Base-by-base conservation (phyloP, 116 monocot genomes). In the Dioscorea cayenensis region DNA sequence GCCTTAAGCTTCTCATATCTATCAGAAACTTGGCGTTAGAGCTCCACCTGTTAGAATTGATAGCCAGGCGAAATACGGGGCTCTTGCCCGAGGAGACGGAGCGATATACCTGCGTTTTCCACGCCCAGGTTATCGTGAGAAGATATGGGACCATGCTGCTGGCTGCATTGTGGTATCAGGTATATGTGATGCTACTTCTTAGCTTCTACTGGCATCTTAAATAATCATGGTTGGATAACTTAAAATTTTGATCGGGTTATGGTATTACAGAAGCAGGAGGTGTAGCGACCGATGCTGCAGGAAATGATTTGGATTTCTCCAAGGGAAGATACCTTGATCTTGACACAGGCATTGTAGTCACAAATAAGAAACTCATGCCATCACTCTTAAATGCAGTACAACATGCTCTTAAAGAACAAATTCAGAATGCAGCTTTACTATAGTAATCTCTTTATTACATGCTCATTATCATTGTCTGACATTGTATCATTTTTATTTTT, bases 121-220 rank as follows among this genome's bases (percentile, higher is more conserved):
- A 20, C 97, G 83, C 73, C 71, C 86, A 81, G 97, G 93, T 18
- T 97, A 97, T 66, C 81, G 88, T 49, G 97, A 97, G 69, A 97
- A 93, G 78, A 93, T 97, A 69, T 97, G 97, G 97, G 97, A 97
- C 66, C 93, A 97, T 87, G 97, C 97, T n/a, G 93, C 97, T 64
- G 97, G 97, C 27, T 88, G 36, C 51, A 99, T 99, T 78, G 97
- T 93, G 48, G 88, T 99, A 48, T 81, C 92, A 66, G 97, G 97
- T 99, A 86, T 62, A 60, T 37, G 32, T 4, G 32, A 79, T 68
- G 48, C 14, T 60, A 16, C 43, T 43, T 43, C 12, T 43, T 43
- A 3, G 12, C 43, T 43, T 43, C 43, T 12, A 10, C 12, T 38
- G 38, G 38, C 7, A 38, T 38, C 38, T 6, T 9, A 38, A 38